Conservation (phyloP, 306 rosid species). For the Medicago lupulina region DNA sequence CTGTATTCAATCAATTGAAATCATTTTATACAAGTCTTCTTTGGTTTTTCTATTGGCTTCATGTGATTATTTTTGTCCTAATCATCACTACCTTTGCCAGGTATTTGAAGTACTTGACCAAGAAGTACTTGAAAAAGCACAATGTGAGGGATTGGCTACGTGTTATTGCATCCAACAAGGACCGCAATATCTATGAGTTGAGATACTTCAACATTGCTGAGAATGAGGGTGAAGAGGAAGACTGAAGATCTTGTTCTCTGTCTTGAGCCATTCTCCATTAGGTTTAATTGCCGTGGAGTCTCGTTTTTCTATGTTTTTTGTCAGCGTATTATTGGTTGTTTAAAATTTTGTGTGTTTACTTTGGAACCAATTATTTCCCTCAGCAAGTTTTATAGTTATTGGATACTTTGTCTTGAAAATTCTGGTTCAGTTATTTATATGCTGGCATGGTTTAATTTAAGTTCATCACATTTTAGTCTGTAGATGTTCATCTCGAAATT, state of each 20-base stretch:
- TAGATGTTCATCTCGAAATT: background rate
- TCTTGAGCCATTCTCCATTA: slow-evolving; percentile 38
- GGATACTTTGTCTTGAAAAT: slow-evolving; percentile 5
- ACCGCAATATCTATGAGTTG: slow-evolving; percentile 79
- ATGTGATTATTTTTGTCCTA: background rate
- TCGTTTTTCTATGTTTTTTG: slow-evolving; percentile 27
- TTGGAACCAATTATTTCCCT: slow-evolving; percentile 23
- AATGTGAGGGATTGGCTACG: slow-evolving; percentile 98
- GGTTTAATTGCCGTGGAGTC: slow-evolving; percentile 34
- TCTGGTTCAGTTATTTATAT: background rate
- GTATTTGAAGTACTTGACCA: slow-evolving; percentile 82
- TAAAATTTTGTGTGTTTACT: slow-evolving; percentile 31
- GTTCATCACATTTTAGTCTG: background rate
- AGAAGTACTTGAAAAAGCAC: slow-evolving; percentile 96
- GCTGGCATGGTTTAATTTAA: background rate
- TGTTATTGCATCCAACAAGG: slow-evolving; percentile 92
- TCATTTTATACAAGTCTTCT: background rate
- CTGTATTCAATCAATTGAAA: background rate
- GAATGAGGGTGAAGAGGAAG: slow-evolving; percentile 96
- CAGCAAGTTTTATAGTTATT: slow-evolving; percentile 35
- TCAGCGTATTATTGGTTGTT: slow-evolving; percentile 41
- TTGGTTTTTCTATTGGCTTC: background rate
- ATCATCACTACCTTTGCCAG: slow-evolving; percentile 42
- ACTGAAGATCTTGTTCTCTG: slow-evolving; percentile 40
- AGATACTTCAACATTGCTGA: slow-evolving; percentile 96